phyloP scores from a whole-genome alignment of 306 rosid species.

The Medicago arabica region DNA sequence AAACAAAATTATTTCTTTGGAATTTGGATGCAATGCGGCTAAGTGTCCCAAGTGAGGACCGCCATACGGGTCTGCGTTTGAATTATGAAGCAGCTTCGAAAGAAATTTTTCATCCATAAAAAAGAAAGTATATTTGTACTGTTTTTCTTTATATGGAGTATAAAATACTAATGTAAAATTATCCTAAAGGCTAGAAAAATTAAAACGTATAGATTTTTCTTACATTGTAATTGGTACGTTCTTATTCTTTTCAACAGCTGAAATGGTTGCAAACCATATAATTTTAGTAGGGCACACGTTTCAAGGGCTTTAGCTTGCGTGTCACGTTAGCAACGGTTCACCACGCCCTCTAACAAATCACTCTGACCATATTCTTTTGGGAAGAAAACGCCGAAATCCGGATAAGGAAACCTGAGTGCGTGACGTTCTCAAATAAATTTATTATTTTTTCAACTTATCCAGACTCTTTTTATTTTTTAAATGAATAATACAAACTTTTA shows the following conservation, averaged over 20 bases:
- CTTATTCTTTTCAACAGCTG: background rate
- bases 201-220: background rate
- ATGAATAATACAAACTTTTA: too few species aligned
- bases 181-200: background rate
- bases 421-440: conserved; percentile 47
- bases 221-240: background rate
- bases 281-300: conserved; percentile 29
- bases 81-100: too few species aligned
- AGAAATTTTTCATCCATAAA: too few species aligned
- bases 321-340: conserved; percentile 32
- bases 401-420: conserved; percentile 55
- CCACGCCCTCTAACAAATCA: conserved; percentile 38
- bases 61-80: too few species aligned
- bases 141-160: too few species aligned
- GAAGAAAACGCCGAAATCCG: conserved; percentile 47
- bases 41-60: too few species aligned
- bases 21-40: too few species aligned
- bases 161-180: too few species aligned
- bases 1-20: too few species aligned
- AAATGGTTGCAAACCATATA: background rate
- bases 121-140: too few species aligned
- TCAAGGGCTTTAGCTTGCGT: conserved; percentile 34
- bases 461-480: background rate
- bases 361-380: background rate
- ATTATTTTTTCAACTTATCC: conserved; percentile 22